Conservation (phyloP, 1,139 yeast species). For the Debaryomycetaceae sp. region DNA sequence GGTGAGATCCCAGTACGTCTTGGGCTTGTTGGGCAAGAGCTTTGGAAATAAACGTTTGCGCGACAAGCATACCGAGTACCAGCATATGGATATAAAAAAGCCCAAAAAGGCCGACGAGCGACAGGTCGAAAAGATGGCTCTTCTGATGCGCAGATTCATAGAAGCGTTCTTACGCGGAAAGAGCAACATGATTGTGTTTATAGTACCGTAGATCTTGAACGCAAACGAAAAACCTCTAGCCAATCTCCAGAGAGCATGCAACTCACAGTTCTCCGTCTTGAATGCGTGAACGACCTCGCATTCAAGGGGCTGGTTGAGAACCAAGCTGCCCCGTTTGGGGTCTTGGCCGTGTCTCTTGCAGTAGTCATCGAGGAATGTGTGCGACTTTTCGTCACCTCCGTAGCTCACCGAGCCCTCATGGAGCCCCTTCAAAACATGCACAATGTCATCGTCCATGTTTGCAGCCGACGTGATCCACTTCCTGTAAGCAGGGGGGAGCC, state of each 20-base stretch:
- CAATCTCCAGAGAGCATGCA: constrained; percentile 39
- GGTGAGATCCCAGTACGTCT: constrained; percentile 26
- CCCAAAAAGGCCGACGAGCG: constrained; percentile 35
- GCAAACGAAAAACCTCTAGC: constrained; percentile 33
- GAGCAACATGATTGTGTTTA: constrained; percentile 29
- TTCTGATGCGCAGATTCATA: constrained; percentile 16
- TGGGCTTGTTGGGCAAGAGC: constrained; percentile 27
- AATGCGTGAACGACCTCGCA: constrained; percentile 36
- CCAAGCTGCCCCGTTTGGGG: constrained; percentile 19
- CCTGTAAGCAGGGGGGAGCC: constrained; percentile 34
- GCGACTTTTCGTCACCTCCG: constrained; percentile 21
- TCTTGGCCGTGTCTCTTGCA: constrained; percentile 26
- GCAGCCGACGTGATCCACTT: constrained; percentile 43
- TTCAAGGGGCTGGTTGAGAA: constrained; percentile 20
- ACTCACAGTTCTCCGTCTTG: constrained; percentile 29
- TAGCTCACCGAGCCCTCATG: constrained; percentile 21
- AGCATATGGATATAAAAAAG: constrained; percentile 28
- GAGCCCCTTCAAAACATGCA: constrained; percentile 20
- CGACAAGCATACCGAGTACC: constrained; percentile 38
- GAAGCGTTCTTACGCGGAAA: constrained; percentile 19
- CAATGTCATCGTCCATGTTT: constrained; percentile 32
- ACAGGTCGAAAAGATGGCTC: constrained; percentile 21
- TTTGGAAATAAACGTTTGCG: constrained; percentile 28
- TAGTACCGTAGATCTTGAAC: constrained; percentile 29
- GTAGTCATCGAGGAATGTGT: constrained; percentile 17